Evolutionary conservation across 2,329 filamentous ascomycete species (phyloP).

Genomic region (Aspergillus pseudotamarii): DNA sequence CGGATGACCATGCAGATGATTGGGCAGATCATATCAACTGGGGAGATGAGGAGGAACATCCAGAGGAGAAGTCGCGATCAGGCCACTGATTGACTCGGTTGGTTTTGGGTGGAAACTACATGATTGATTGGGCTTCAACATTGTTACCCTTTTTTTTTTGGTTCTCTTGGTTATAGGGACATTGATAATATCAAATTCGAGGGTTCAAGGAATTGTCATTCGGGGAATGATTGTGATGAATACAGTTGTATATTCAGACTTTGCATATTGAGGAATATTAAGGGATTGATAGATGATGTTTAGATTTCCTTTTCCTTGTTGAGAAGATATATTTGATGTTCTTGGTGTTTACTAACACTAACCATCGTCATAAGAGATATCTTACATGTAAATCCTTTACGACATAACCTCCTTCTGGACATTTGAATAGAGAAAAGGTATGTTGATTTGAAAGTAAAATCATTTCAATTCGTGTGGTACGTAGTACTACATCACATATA

Average conservation of each 20-base stretch:
- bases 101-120: not conserved
- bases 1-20: not conserved
- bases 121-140: no score
- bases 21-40: not conserved
- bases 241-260: not conserved
- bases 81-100: not conserved
- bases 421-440: no score
- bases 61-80: not conserved
- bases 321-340: no score
- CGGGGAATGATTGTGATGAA: not conserved
- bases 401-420: no score
- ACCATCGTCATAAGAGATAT: no score
- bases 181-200: not conserved
- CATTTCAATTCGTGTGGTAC: not conserved
- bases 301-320: not conserved
- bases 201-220: not conserved
- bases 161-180: not conserved
- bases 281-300: not conserved
- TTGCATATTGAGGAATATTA: not conserved
- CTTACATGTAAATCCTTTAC: no score
- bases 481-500: not conserved
- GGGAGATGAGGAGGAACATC: not conserved
- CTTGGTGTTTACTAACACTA: no score
- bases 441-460: not conserved
- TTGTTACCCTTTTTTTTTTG: no score